These are phyloP conservation scores for Pyricularia sp. DNA, from an alignment of 2,329 filamentous ascomycete species.

Conservation along the genomic window DNA sequence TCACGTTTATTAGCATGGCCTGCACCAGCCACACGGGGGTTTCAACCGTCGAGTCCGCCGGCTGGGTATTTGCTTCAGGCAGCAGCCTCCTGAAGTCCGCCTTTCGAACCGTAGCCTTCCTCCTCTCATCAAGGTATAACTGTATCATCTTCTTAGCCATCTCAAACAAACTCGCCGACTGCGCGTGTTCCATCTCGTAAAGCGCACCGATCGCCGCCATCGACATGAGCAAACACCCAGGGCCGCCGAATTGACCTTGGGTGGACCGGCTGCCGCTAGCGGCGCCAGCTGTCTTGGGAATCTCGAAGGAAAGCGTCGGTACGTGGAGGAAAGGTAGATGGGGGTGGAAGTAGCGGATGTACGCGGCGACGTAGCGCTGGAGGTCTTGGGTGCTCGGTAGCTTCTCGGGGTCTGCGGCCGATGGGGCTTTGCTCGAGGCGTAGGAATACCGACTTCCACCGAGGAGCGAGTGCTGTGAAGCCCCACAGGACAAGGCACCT, in stretches of 20 bases:
- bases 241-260: slow-evolving; percentile 33
- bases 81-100: slow-evolving; percentile 43
- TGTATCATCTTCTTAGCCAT: slow-evolving; percentile 93
- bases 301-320: slow-evolving; percentile 81
- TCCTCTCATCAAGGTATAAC: slow-evolving; percentile 78
- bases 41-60: slow-evolving; percentile 48
- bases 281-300: slow-evolving; percentile 46
- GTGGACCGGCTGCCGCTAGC: slow-evolving; percentile 16
- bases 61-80: slow-evolving; percentile 9
- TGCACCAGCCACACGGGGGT: slow-evolving; percentile 93
- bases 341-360: slow-evolving; percentile 85
- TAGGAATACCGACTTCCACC: slow-evolving; percentile 52
- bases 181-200: slow-evolving; percentile 71
- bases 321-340: slow-evolving; percentile 92
- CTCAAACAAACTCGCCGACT: slow-evolving; percentile 78
- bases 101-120: slow-evolving; percentile 67
- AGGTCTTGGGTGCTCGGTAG: slow-evolving; percentile 76
- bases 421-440: slow-evolving; percentile 4
- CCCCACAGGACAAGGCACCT: slow-evolving; percentile 34
- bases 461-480: slow-evolving; percentile 39
- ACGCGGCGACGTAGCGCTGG: slow-evolving; percentile 80
- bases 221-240: slow-evolving; percentile 73
- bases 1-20: slow-evolving; percentile 90
- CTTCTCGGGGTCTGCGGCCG: slow-evolving; percentile 31
- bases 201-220: slow-evolving; percentile 66